Evolutionary conservation across 129 eudicot species (phyloP).

Genomic region (Heracleum sosnowskyi): DNA sequence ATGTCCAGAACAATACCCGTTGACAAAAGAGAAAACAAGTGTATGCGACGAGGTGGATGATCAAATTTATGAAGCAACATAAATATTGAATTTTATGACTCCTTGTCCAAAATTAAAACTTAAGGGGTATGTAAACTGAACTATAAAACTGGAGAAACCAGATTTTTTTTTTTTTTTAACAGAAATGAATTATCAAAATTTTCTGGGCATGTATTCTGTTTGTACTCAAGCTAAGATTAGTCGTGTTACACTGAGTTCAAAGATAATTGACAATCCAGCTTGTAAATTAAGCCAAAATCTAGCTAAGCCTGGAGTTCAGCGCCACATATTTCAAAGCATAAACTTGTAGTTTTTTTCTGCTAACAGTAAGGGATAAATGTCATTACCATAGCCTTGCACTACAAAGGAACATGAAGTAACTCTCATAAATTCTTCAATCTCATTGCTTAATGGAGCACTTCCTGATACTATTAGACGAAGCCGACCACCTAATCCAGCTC

Average conservation of each 20-base stretch:
- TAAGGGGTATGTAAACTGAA: background rate
- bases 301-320: background rate
- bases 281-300: background rate
- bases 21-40: background rate
- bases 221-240: background rate
- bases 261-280: background rate
- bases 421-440: slow-evolving; percentile 90
- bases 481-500: slow-evolving; percentile 74
- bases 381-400: slow-evolving; percentile 86
- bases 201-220: background rate
- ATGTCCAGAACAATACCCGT: background rate
- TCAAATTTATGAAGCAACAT: background rate
- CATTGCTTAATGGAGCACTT: slow-evolving; percentile 87
- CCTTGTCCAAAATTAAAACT: too few relatives aligned
- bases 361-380: background rate
- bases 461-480: slow-evolving; percentile 89
- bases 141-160: background rate
- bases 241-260: background rate
- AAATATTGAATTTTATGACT: too few relatives aligned
- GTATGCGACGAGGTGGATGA: background rate
- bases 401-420: slow-evolving; percentile 98
- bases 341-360: background rate
- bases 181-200: background rate
- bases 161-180: background rate
- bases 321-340: background rate